Evolutionary conservation across 805 yeast genomes (phyloP).

Genomic region (Cyberlindnera mycetangii): DNA sequence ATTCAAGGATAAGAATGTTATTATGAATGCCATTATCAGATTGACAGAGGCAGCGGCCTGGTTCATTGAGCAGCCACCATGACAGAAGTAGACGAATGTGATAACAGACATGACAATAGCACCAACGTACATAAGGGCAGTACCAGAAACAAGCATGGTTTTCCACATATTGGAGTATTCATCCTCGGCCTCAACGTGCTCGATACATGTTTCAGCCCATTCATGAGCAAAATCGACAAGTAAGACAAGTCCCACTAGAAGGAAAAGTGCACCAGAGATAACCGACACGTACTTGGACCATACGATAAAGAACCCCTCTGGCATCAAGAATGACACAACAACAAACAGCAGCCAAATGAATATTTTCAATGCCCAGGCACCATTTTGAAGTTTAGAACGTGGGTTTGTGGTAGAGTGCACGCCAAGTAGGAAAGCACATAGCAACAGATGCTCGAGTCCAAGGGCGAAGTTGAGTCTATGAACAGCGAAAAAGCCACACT

Average conservation of each 20-base stretch:
- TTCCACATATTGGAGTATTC: slow-evolving; percentile 67
- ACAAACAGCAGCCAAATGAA: slow-evolving; percentile 55
- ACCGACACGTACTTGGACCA: slow-evolving; percentile 93
- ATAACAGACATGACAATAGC: slow-evolving; percentile 68
- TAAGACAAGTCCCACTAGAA: slow-evolving; percentile 84
- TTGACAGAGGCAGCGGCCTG: slow-evolving; percentile 82
- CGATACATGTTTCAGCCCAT: slow-evolving; percentile 96
- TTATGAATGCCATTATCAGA: slow-evolving; percentile 57
- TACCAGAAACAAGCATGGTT: slow-evolving; percentile 77
- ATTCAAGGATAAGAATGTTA: slow-evolving; percentile 70
- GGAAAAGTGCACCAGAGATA: slow-evolving; percentile 76
- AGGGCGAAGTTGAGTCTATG: slow-evolving; percentile 87
- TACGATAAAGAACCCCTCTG: slow-evolving; percentile 79
- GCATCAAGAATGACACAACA: slow-evolving; percentile 68
- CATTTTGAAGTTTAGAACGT: slow-evolving; percentile 82
- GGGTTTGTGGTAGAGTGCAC: slow-evolving; percentile 77
- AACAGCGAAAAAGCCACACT: slow-evolving; percentile 94
- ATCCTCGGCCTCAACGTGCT: slow-evolving; percentile 81
- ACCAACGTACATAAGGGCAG: slow-evolving; percentile 77
- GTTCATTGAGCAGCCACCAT: slow-evolving; percentile 81
- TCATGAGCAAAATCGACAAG: slow-evolving; percentile 97
- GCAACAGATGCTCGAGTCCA: slow-evolving; percentile 69
- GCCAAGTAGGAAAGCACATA: slow-evolving; percentile 66
- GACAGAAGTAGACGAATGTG: slow-evolving; percentile 83
- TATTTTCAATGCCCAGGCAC: slow-evolving; percentile 83